These are phyloP conservation scores for Tympanopsis confertula DNA, from an alignment of 2,329 filamentous ascomycete species.

Conservation along the genomic window DNA sequence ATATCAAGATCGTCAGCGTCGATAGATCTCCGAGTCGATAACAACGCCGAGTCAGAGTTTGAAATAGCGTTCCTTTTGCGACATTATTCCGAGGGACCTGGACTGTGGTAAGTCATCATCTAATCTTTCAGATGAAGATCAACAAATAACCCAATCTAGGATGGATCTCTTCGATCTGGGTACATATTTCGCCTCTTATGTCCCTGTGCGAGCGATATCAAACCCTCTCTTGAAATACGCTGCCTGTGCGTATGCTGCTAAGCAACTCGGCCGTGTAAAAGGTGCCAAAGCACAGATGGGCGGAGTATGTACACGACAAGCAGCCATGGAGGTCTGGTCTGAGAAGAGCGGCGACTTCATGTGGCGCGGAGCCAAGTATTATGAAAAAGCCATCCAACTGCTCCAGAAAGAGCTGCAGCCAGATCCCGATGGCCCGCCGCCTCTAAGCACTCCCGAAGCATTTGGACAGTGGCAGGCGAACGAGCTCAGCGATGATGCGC, in stretches of 20 bases:
- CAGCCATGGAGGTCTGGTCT: slow-evolving; percentile 38
- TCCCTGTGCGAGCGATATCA: slow-evolving; percentile 41
- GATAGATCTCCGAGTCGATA: slow-evolving; percentile 10
- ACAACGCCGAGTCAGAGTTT: slow-evolving; percentile 23
- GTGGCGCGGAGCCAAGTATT: slow-evolving; percentile 48
- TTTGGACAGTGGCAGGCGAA: slow-evolving; percentile 13
- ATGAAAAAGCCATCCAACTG: slow-evolving; percentile 42
- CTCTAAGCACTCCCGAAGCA: slow-evolving; percentile 9
- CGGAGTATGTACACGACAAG: slow-evolving; percentile 30
- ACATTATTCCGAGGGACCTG: slow-evolving; percentile 47
- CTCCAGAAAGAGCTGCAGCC: slow-evolving; percentile 23
- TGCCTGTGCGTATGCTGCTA: slow-evolving; percentile 49
- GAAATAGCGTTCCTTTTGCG: slow-evolving; percentile 47
- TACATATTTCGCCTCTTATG: slow-evolving; percentile 44
- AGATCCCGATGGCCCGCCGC: slow-evolving; percentile 3
- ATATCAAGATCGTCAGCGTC: slow-evolving; percentile 17
- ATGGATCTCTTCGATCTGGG: slow-evolving; percentile 21
- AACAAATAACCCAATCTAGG: slow-evolving; percentile 11
- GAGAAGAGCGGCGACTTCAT: slow-evolving; percentile 37
- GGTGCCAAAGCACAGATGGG: slow-evolving; percentile 36
- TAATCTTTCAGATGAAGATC: not conserved
- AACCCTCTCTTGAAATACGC: slow-evolving; percentile 35
- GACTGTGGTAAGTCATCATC: slow-evolving; percentile 33
- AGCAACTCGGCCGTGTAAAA: slow-evolving; percentile 43
- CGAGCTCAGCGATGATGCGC: slow-evolving; percentile 12